Base-by-base conservation (phyloP, 2,329 filamentous ascomycete species). In the Fusarium stilboides region DNA sequence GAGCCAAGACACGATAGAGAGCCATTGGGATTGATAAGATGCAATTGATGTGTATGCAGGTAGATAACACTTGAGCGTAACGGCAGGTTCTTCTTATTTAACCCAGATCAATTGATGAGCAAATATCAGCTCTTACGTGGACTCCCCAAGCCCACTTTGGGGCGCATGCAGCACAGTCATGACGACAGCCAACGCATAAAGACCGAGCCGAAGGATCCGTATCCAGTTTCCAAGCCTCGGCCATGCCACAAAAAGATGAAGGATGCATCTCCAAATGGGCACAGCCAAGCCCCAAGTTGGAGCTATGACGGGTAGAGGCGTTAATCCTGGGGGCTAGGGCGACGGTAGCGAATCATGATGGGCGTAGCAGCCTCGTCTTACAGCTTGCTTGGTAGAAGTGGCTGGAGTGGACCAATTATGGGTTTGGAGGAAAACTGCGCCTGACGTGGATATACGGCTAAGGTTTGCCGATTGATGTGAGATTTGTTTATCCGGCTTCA, bases 1-100 rank as follows among this genome's bases (percentile, higher is more conserved):
- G 33, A 51, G 55, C 56, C 42, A 74, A n/a, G 0, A 45, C 24
- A 26, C 31, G 69, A 40, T 55, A 42, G 17, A 71, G 14, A 24
- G 62, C 40, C 71, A 74, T 10, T 8, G 22, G 20, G 13, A 12
- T 12, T 36, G 33, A 14, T 19, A 15, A 37, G 39, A n/a, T 44
- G 36, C 12, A 28, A 36, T 37, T 26, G 9, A 46, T 6, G 34
- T 40, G 13, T 6, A 28, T 12, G 8, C 12, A 36, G 14, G 4
- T 26, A 20, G 36, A 28, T 7, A 6, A 15, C 17, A 28, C 6
- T 8, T 28, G 10, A 13, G 8, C n/a, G 15, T 8, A 31, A 45
- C 2, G 8, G 14, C 15, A 26, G 40, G 20, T 4, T 43, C 4
- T 6, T 47, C 20, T 36, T 43, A 57, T 63, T 63, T 44, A 57